Evolutionary conservation across 129 eudicot species (phyloP).

Genomic region (Daucus carota): DH1_v3.0 NC_030389.2:43718001-43718500

Average conservation of each 20-base stretch:
- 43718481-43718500: slow-evolving; percentile 56
- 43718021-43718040: not conserved
- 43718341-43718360: slow-evolving; percentile 80
- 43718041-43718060: not conserved
- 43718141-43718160: not conserved
- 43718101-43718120: not conserved
- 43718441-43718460: not conserved
- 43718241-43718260: not conserved
- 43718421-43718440: not conserved
- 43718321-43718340: slow-evolving; percentile 58
- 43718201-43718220: not conserved
- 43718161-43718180: not conserved
- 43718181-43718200: not conserved
- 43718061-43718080: not conserved
- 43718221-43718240: not conserved
- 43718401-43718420: slow-evolving; percentile 34
- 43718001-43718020: not conserved
- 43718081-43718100: not conserved
- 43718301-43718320: slow-evolving; percentile 67
- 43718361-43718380: slow-evolving; percentile 74
- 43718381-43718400: slow-evolving; percentile 58
- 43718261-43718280: not conserved
- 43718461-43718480: not conserved
- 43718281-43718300: slow-evolving; percentile 32
- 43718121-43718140: not conserved